A percentile compares a stretch with the other conserved stretches of the same genome.
phyloP scores from a whole-genome alignment of 1,139 yeast species.

The Saccharomycopsis crataegensis region DNA sequence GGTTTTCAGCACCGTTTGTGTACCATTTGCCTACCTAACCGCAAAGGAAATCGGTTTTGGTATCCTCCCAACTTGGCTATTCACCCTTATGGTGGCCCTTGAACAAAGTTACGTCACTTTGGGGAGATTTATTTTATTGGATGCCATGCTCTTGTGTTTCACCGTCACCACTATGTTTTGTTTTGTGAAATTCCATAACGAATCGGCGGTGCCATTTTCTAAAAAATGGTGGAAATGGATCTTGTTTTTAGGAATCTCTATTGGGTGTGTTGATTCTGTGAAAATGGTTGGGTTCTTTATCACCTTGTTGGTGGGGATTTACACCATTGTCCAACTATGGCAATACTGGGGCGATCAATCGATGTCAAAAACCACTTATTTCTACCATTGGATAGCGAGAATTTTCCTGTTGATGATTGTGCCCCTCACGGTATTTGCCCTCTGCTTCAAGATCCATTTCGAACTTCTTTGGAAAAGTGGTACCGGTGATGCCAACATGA shows the following conservation, averaged over 20 bases:
- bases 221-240: conserved; percentile 95
- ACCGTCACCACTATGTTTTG: conserved; percentile 78
- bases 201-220: conserved; percentile 43
- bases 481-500: conserved; percentile 67
- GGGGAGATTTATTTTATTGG: conserved; percentile 85
- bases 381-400: conserved; percentile 66
- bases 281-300: conserved; percentile 80
- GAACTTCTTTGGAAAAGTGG: conserved; percentile 67
- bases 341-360: conserved; percentile 31
- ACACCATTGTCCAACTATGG: conserved; percentile 63
- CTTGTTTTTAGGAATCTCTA: conserved; percentile 56
- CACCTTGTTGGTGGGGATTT: conserved; percentile 75
- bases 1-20: conserved; percentile 77
- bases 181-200: conserved; percentile 69
- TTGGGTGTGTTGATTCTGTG: conserved; percentile 72
- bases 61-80: conserved; percentile 77
- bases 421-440: conserved; percentile 65
- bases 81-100: conserved; percentile 74
- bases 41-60: conserved; percentile 79
- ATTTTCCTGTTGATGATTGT: conserved; percentile 56
- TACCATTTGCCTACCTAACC: conserved; percentile 89
- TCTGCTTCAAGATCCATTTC: conserved; percentile 80
- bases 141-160: conserved; percentile 91
- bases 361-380: conserved; percentile 36
- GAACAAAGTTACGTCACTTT: conserved; percentile 84